Evolutionary conservation across 225 moss, liverwort and hornwort species (phyloP).

Genomic region (Antitrichia curtipendula): DNA sequence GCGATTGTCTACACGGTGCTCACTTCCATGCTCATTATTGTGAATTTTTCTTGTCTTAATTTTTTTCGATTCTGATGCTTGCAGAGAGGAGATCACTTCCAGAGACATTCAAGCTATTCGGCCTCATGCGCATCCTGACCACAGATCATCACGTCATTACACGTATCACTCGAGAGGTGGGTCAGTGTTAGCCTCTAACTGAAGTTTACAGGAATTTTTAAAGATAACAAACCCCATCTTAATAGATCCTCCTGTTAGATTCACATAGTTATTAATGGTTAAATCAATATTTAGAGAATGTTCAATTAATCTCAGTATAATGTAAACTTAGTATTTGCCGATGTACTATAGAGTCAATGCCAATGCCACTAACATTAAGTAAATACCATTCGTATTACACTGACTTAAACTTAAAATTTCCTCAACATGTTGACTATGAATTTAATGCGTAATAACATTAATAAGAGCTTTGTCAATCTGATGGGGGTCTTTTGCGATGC

Average conservation of each 20-base stretch:
- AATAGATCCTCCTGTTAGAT: background rate
- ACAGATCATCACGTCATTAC: constrained; percentile 61
- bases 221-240: background rate
- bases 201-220: background rate
- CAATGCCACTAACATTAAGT: background rate
- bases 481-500: background rate
- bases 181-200: background rate
- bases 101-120: constrained; percentile 73
- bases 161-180: constrained; percentile 70
- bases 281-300: background rate
- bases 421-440: background rate
- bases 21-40: background rate
- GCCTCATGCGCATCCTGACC: constrained; percentile 57
- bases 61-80: background rate
- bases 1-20: background rate
- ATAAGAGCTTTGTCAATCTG: background rate
- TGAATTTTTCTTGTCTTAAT: background rate
- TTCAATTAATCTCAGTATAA: too few relatives aligned
- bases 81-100: constrained; percentile 51
- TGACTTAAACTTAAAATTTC: too few relatives aligned
- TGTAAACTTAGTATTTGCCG: background rate
- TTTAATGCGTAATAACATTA: background rate
- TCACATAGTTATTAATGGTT: background rate
- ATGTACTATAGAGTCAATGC: background rate
- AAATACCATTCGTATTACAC: background rate